Percentiles rank a stretch among this genome's conserved stretches.
Conservation (phyloP, 2,329 filamentous ascomycete species). For the Juglanconis oblonga region DNA sequence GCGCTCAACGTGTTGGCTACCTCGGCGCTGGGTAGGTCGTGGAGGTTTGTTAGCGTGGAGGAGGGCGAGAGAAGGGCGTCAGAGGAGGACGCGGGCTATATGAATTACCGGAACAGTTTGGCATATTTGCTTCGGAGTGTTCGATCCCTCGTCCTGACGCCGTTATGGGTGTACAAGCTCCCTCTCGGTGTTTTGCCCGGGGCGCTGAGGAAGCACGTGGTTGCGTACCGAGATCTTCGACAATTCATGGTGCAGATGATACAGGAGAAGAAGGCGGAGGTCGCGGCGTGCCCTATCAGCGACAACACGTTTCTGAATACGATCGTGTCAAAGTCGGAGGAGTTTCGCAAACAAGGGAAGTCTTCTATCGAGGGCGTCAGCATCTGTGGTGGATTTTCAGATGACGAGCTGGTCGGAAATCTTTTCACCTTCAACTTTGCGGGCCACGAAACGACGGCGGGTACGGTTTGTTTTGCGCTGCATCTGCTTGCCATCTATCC, state of each 20-base stretch:
- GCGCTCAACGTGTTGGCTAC: slow-evolving; percentile 2
- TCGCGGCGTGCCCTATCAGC: neutral
- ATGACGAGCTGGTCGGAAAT: neutral
- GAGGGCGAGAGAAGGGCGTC: neutral
- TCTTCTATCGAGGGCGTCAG: neutral
- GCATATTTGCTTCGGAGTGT: neutral
- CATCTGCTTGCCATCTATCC: slow-evolving; percentile 1
- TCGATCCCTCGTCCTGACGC: slow-evolving; percentile 1
- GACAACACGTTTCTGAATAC: slow-evolving; percentile 2
- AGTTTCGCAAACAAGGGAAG: neutral
- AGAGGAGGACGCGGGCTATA: too few relatives aligned
- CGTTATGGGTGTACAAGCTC: neutral
- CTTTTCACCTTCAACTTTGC: slow-evolving; percentile 1
- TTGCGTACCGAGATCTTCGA: neutral
- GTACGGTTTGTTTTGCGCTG: neutral
- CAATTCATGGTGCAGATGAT: slow-evolving; percentile 1
- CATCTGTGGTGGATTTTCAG: neutral
- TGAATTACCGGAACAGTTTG: slow-evolving; percentile 3
- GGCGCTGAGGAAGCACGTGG: neutral
- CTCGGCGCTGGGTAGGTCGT: neutral
- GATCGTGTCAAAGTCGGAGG: slow-evolving; percentile 1
- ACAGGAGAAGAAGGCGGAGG: neutral
- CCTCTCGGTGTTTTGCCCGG: neutral
- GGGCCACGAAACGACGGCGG: neutral
- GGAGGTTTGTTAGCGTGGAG: neutral